phyloP scores from a whole-genome alignment of 2,329 filamentous ascomycete species.

The Botrytis sinoallii region DNA sequence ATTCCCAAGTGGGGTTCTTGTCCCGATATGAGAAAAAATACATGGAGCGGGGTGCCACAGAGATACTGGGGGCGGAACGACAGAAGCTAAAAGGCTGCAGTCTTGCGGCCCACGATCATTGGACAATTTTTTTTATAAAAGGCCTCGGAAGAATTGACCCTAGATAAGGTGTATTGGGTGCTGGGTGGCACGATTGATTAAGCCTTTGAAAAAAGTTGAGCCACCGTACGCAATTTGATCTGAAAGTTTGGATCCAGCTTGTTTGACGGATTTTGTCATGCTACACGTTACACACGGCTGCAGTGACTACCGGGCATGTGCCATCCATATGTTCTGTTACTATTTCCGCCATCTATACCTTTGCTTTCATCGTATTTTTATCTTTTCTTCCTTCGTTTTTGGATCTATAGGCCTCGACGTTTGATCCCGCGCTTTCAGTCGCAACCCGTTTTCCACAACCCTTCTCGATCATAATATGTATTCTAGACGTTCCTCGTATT shows the following conservation, averaged over 20 bases:
- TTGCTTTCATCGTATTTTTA: constrained; percentile 48
- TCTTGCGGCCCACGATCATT: constrained; percentile 7
- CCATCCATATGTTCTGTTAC: constrained; percentile 66
- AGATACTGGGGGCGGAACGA: constrained; percentile 9
- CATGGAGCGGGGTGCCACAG: constrained; percentile 3
- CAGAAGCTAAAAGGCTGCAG: constrained; percentile 13
- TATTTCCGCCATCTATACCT: constrained; percentile 8
- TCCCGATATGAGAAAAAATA: constrained; percentile 10
- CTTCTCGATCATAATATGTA: not conserved
- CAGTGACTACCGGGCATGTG: constrained; percentile 20
- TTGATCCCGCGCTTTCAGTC: not conserved
- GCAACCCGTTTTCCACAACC: constrained; percentile 5
- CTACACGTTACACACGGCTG: constrained; percentile 16
- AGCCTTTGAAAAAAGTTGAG: constrained; percentile 12
- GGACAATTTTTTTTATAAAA: constrained; percentile 7
- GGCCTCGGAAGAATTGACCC: not conserved
- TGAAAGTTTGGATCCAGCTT: constrained; percentile 4
- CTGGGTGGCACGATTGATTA: not conserved
- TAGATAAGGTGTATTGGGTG: constrained; percentile 1
- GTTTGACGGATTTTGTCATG: constrained; percentile 13
- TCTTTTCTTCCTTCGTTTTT: not conserved
- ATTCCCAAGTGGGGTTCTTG: constrained; percentile 7
- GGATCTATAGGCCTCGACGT: not conserved
- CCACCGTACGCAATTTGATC: not conserved
- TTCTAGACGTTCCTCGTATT: not conserved